phyloP scores from a whole-genome alignment of 306 rosid genomes.

The Cercis canadensis region DNA sequence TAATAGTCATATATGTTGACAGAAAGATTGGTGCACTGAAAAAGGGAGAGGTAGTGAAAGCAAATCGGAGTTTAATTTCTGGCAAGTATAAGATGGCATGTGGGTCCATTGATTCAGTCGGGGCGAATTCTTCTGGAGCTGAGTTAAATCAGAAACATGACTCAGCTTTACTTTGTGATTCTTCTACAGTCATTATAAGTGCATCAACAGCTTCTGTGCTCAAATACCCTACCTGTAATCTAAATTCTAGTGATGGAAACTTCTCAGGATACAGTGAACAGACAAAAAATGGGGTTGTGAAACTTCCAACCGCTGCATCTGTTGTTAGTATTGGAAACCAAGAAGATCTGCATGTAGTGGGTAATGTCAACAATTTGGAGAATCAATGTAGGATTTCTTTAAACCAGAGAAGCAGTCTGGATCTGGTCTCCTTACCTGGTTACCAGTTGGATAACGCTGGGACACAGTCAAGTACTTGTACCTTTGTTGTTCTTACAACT shows the following conservation, averaged over 20 bases:
- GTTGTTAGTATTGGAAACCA: conserved; percentile 20
- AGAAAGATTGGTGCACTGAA: conserved; percentile 84
- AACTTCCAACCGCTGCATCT: conserved; percentile 30
- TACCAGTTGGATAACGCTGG: conserved; percentile 43
- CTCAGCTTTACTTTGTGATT: conserved; percentile 39
- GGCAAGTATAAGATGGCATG: conserved; percentile 37
- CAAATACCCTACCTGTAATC: conserved; percentile 38
- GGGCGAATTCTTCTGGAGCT: conserved; percentile 27
- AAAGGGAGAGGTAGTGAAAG: conserved; percentile 85
- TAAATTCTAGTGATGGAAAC: conserved; percentile 41
- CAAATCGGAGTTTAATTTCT: conserved; percentile 46
- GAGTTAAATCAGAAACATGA: conserved; percentile 39
- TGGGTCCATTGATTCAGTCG: conserved; percentile 39
- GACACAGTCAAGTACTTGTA: conserved; percentile 42
- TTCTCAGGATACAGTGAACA: conserved; percentile 34
- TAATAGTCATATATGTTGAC: conserved; percentile 60
- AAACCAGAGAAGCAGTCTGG: conserved; percentile 38
- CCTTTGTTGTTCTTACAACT: conserved; percentile 39
- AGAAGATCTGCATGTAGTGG: conserved; percentile 13
- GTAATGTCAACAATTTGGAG: conserved; percentile 32
- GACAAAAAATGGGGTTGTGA: conserved; percentile 23
- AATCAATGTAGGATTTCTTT: conserved; percentile 41
- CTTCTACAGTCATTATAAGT: conserved; percentile 40
- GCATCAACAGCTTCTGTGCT: conserved; percentile 40
- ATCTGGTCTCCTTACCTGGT: conserved; percentile 44